Evolutionary conservation across 306 rosid species (phyloP), one percentile per base, ranked within the genome.

Genomic region (Vigna trinervia): DNA sequence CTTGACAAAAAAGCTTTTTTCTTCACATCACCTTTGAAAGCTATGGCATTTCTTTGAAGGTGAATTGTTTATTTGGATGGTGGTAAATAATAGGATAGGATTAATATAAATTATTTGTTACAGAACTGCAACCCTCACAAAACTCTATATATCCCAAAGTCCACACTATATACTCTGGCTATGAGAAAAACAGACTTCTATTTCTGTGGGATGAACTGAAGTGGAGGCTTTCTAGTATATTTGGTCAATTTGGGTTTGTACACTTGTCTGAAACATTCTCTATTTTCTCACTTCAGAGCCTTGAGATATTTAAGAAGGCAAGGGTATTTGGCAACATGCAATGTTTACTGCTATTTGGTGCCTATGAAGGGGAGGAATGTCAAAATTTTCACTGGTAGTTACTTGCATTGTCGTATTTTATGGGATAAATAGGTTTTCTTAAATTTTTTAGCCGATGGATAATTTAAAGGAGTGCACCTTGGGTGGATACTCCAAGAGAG

Each of bases 221-320:
- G 51, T 63, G 26, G 12, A 74, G 10, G 80, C 5, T 15, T 65
- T 64, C 10, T 1, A 6, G 54, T 38, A 34, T 6, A 38, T 72
- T 38, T 56, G 53, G 23, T 54, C 56, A 73, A 41, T 41, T 56
- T 56, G 48, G 67, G 12, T 41, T 43, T 56, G 50, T 56, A 56
- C 34, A 53, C 13, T 7, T 28, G 51, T 45, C 12, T 45, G 50
- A 45, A 10, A 45, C 50, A 12, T 45, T 45, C 5, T 0, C 50
- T 12, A 45, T 45, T 45, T 45, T 45, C 15, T 45, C 5, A 12
- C 15, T 45, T 11, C 45, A 69, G 30, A 22, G 45, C 48, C 59
- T 67, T 66, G 38, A 58, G 59, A 66, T 74, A 76, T 51, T 13
- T 36, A 51, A 51, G 54, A 23, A 41, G 54, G 65, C 26, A 76